Evolutionary conservation across 2,329 filamentous ascomycete genomes (phyloP).

Genomic region (Diaporthe citrichinensis): DNA sequence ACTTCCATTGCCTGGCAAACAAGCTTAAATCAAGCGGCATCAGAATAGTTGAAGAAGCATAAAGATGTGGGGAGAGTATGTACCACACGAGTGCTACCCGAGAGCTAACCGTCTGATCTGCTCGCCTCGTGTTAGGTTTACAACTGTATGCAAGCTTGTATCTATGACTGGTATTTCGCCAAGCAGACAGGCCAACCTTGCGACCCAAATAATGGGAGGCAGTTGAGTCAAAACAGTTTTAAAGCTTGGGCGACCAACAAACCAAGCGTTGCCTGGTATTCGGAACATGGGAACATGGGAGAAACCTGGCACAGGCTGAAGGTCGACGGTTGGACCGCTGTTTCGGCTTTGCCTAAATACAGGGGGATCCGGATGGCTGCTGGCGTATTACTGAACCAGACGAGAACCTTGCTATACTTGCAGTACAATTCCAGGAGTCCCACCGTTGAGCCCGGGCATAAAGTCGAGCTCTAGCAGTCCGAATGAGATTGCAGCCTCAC

Average conservation of each 20-base stretch:
- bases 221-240: constrained; percentile 3
- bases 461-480: background rate
- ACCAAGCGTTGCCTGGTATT: background rate
- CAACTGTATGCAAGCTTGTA: background rate
- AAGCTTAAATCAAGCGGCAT: background rate
- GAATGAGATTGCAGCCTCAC: background rate
- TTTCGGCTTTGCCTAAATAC: background rate
- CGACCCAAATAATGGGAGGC: background rate
- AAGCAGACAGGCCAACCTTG: background rate
- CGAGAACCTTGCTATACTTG: background rate
- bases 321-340: background rate
- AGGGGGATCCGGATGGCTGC: background rate
- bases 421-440: background rate
- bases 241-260: constrained; percentile 1
- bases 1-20: background rate
- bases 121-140: background rate
- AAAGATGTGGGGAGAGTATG: background rate
- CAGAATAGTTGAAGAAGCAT: background rate
- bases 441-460: background rate
- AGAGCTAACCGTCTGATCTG: background rate
- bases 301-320: background rate
- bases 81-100: background rate
- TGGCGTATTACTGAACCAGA: background rate
- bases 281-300: background rate
- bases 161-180: background rate